Percentiles rank a stretch among this genome's conserved stretches.
phyloP scores from a whole-genome alignment of 2,329 filamentous ascomycete species.

The Penicillium aurantiogriseum region DNA sequence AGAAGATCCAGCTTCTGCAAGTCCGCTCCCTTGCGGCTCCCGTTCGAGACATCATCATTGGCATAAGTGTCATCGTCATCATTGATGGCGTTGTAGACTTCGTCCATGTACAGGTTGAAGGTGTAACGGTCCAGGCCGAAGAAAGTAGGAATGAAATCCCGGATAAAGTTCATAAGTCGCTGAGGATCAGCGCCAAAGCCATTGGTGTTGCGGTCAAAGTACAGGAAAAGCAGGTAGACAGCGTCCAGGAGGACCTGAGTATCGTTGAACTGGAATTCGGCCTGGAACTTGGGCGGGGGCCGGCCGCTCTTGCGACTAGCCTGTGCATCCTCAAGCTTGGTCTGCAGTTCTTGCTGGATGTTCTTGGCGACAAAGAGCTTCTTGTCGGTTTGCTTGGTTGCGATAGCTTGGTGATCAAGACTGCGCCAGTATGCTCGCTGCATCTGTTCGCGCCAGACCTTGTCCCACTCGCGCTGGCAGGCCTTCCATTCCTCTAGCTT shows the following conservation, averaged over 20 bases:
- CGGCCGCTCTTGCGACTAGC: conserved; percentile 63
- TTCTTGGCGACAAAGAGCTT: conserved; percentile 86
- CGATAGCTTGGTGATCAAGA: conserved; percentile 92
- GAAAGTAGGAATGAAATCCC: conserved; percentile 72
- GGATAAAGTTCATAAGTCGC: conserved; percentile 71
- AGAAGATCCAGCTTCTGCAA: conserved; percentile 75
- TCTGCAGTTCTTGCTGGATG: conserved; percentile 84
- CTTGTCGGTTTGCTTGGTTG: conserved; percentile 86
- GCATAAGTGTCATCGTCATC: conserved; percentile 77
- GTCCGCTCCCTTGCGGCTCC: conserved; percentile 60
- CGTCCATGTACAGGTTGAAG: conserved; percentile 65
- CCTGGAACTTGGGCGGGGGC: conserved; percentile 67
- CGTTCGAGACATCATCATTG: conserved; percentile 71
- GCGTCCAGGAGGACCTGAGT: conserved; percentile 62
- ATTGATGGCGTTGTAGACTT: conserved; percentile 67
- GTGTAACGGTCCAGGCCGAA: conserved; percentile 72
- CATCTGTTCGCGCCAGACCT: conserved; percentile 96
- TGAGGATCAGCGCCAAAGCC: conserved; percentile 64
- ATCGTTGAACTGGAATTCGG: conserved; percentile 71
- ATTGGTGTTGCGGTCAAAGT: conserved; percentile 48
- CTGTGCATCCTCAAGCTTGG: conserved; percentile 86
- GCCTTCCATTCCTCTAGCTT: conserved; percentile 98
- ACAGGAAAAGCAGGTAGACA: conserved; percentile 48
- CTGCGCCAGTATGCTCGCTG: conserved; percentile 94
- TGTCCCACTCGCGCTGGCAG: conserved; percentile 96